Evolutionary conservation across 768 basidiomycete species (phyloP).

Genomic region (Kondoa malvinella): DNA sequence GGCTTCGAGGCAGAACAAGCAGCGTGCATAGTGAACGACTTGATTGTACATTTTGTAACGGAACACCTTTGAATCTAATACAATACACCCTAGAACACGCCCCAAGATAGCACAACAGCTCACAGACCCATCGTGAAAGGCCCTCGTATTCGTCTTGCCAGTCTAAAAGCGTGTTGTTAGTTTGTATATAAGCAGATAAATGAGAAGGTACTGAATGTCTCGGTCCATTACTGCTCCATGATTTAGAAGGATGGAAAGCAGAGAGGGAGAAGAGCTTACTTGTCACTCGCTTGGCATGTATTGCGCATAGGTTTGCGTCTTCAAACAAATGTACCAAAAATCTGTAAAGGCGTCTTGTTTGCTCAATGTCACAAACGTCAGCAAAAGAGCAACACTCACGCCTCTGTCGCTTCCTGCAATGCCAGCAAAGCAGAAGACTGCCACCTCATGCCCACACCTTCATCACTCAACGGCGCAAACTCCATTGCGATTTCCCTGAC

Average conservation of each 20-base stretch:
- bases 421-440: conserved; percentile 87
- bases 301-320: conserved; percentile 74
- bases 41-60: not conserved
- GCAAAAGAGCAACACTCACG: conserved; percentile 36
- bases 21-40: too few relatives aligned
- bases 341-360: conserved; percentile 24
- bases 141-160: conserved; percentile 18
- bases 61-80: not conserved
- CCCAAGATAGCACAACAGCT: not conserved
- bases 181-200: not conserved
- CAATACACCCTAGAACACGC: not conserved
- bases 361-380: not conserved
- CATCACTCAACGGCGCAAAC: conserved; percentile 44
- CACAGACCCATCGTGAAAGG: not conserved
- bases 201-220: conserved; percentile 16
- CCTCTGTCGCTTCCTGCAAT: conserved; percentile 90
- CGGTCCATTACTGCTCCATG: conserved; percentile 15
- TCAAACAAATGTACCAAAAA: conserved; percentile 84
- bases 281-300: conserved; percentile 94
- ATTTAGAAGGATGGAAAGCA: conserved; percentile 7
- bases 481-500: conserved; percentile 83
- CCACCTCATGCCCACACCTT: conserved; percentile 59
- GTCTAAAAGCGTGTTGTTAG: not conserved
- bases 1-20: not conserved
- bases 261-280: conserved; percentile 38